Evolutionary conservation across 805 yeast species (phyloP).

Genomic region (Metschnikowia gelsemii): DNA sequence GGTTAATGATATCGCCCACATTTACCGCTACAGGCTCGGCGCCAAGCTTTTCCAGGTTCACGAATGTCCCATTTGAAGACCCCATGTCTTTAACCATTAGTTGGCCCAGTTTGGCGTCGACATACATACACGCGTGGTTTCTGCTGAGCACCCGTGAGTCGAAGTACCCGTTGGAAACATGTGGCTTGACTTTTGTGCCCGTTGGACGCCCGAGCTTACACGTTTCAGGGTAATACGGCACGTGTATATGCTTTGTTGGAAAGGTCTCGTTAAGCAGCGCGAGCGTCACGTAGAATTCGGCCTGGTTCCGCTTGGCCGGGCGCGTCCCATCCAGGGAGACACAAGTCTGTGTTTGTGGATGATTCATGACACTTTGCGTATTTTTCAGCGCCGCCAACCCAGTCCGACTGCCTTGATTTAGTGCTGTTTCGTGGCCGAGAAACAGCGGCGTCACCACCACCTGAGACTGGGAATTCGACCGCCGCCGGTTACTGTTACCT

Average conservation of each 20-base stretch:
- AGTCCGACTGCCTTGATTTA: background rate
- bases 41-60: slow-evolving; percentile 71
- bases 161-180: slow-evolving; percentile 83
- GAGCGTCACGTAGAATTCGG: slow-evolving; percentile 62
- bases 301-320: slow-evolving; percentile 27
- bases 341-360: slow-evolving; percentile 6
- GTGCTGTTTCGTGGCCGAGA: slow-evolving; percentile 8
- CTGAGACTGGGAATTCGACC: slow-evolving; percentile 46
- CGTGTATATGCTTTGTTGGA: slow-evolving; percentile 69
- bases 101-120: slow-evolving; percentile 61
- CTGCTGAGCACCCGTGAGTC: slow-evolving; percentile 91
- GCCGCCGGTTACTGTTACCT: slow-evolving; percentile 16
- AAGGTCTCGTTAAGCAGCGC: slow-evolving; percentile 80
- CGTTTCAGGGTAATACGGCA: slow-evolving; percentile 81
- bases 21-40: slow-evolving; percentile 61
- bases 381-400: slow-evolving; percentile 2
- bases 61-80: slow-evolving; percentile 91
- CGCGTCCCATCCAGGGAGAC: too few relatives aligned
- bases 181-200: slow-evolving; percentile 56
- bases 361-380: background rate
- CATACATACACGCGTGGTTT: slow-evolving; percentile 88
- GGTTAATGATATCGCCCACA: slow-evolving; percentile 83
- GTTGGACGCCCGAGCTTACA: slow-evolving; percentile 89
- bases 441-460: slow-evolving; percentile 25
- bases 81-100: slow-evolving; percentile 82